These are phyloP conservation scores for Oxyria digyna DNA, from an alignment of 148 eudicot genomes.

Conservation along the genomic window DNA sequence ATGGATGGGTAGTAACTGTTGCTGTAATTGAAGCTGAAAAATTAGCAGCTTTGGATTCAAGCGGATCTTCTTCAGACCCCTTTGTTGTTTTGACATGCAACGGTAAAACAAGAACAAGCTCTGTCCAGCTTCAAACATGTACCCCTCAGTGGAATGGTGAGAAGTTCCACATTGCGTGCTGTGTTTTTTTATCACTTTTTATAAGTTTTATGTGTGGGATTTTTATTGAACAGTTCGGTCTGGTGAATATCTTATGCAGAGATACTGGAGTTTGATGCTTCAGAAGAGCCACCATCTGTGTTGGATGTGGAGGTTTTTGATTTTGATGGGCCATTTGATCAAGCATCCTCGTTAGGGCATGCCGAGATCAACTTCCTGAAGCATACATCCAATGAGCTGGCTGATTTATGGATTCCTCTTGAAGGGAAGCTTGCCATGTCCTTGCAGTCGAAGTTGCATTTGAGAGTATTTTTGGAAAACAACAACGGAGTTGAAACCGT, in stretches of 20 bases:
- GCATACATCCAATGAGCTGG: slow-evolving; percentile 52
- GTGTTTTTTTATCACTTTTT: not conserved
- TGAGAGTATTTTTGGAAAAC: slow-evolving; percentile 82
- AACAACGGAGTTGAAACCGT: slow-evolving; percentile 72
- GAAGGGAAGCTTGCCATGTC: slow-evolving; percentile 70
- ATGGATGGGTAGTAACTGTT: slow-evolving; percentile 84
- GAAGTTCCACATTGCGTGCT: not conserved
- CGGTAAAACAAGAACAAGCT: slow-evolving; percentile 84
- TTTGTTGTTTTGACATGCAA: slow-evolving; percentile 79
- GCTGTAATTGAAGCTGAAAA: slow-evolving; percentile 69
- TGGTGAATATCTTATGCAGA: slow-evolving; percentile 29
- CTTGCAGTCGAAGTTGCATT: slow-evolving; percentile 69
- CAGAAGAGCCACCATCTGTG: slow-evolving; percentile 79
- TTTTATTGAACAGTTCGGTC: not conserved
- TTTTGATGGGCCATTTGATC: slow-evolving; percentile 87
- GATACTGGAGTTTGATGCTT: slow-evolving; percentile 85
- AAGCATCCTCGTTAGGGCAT: slow-evolving; percentile 73
- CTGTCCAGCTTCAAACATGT: slow-evolving; percentile 78
- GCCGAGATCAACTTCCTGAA: slow-evolving; percentile 84
- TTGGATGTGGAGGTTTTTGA: slow-evolving; percentile 81
- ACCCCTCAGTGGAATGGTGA: slow-evolving; percentile 92
- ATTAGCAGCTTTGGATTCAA: slow-evolving; percentile 38
- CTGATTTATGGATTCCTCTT: slow-evolving; percentile 82
- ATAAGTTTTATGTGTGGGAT: not conserved
- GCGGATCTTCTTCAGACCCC: slow-evolving; percentile 55